These are phyloP conservation scores for Orbilia javanica DNA, from an alignment of 2,329 filamentous ascomycete species.

Conservation along the genomic window DNA sequence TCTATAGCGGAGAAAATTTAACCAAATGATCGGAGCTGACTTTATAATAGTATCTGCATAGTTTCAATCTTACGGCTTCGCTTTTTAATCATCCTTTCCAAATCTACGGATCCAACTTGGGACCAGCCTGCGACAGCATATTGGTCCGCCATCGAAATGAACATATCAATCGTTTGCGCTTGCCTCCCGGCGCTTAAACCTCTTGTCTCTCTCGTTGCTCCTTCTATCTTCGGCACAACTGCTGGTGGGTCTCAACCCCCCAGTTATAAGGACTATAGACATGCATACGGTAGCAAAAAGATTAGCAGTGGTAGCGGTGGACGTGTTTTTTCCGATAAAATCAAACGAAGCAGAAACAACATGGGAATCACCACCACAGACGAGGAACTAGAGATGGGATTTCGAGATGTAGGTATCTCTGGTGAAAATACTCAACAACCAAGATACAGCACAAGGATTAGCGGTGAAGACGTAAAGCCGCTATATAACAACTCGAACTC, in stretches of 20 bases:
- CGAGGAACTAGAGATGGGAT: conserved; percentile 40
- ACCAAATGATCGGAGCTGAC: too few relatives aligned
- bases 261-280: conserved; percentile 47
- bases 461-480: conserved; percentile 10
- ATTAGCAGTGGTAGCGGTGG: conserved; percentile 27
- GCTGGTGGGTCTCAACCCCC: conserved; percentile 35
- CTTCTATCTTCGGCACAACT: conserved; percentile 35
- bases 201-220: conserved; percentile 60
- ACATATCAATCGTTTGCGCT: conserved; percentile 65
- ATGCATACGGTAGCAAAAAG: conserved; percentile 35
- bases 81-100: conserved; percentile 50
- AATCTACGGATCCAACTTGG: conserved; percentile 52
- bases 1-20: background rate
- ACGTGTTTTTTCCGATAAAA: conserved; percentile 39
- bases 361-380: conserved; percentile 35
- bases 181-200: conserved; percentile 64
- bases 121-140: conserved; percentile 61
- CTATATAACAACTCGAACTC: conserved; percentile 31
- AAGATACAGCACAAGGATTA: conserved; percentile 6
- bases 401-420: conserved; percentile 32
- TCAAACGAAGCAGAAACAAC: conserved; percentile 17
- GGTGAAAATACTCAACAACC: conserved; percentile 1
- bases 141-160: conserved; percentile 66
- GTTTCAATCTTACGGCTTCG: conserved; percentile 50
- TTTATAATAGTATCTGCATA: conserved; percentile 37